phyloP scores from a whole-genome alignment of 257 asterid species.

The Fraxinus cuspidata region DNA sequence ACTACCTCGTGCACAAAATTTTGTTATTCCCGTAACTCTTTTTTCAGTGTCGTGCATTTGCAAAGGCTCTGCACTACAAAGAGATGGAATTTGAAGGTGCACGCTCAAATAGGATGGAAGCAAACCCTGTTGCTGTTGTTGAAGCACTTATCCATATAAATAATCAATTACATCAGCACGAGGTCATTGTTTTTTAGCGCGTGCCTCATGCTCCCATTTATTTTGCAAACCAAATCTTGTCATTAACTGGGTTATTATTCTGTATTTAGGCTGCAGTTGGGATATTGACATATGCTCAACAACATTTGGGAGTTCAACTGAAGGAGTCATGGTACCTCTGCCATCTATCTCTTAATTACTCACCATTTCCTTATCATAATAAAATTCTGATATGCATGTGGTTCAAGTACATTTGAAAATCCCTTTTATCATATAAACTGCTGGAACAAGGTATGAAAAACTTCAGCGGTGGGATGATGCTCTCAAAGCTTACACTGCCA shows the following conservation, averaged over 20 bases:
- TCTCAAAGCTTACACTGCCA: constrained; percentile 93
- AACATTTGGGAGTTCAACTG: constrained; percentile 85
- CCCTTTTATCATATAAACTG: constrained; percentile 14
- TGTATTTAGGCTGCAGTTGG: constrained; percentile 93
- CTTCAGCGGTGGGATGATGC: constrained; percentile 99
- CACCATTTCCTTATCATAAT: constrained; percentile 12
- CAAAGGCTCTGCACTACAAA: constrained; percentile 96
- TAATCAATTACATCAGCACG: constrained; percentile 95
- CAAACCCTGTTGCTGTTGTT: constrained; percentile 91
- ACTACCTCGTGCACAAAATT: neutral
- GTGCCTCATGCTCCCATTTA: constrained; percentile 18
- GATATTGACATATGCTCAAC: constrained; percentile 93
- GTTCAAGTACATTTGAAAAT: constrained; percentile 7
- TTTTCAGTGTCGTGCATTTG: constrained; percentile 95
- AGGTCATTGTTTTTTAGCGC: constrained; percentile 51
- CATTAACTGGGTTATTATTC: constrained; percentile 25
- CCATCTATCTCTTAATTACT: constrained; percentile 2
- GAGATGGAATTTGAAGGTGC: constrained; percentile 99
- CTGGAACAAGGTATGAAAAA: constrained; percentile 80
- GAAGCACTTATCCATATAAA: constrained; percentile 98
- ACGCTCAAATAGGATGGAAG: constrained; percentile 80
- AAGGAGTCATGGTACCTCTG: constrained; percentile 89
- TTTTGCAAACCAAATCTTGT: constrained; percentile 18
- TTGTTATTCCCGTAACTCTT: constrained; percentile 24
- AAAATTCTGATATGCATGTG: constrained; percentile 8